Percentiles rank a stretch among this genome's conserved stretches.
phyloP scores from a whole-genome alignment of 2,329 filamentous ascomycete genomes.

The Exophiala calicioides region DNA sequence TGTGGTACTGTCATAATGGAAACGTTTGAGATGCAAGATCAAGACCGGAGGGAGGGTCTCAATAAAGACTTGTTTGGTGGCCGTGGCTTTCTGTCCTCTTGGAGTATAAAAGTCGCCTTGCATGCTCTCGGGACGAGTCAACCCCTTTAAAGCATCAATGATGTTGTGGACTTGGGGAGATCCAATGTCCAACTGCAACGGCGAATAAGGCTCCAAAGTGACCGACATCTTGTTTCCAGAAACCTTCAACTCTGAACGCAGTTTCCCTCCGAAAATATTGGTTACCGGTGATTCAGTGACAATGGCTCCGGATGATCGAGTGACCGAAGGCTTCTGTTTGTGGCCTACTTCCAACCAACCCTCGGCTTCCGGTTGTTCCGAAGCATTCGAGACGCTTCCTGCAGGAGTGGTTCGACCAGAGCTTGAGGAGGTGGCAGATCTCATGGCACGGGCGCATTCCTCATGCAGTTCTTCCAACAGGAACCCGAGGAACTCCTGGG shows the following conservation, averaged over 20 bases:
- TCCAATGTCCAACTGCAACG: slow-evolving; percentile 91
- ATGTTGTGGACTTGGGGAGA: slow-evolving; percentile 85
- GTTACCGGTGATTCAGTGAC: slow-evolving; percentile 78
- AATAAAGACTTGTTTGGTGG: slow-evolving; percentile 93
- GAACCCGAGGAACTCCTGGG: slow-evolving; percentile 94
- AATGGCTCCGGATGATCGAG: slow-evolving; percentile 77
- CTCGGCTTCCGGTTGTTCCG: slow-evolving; percentile 45
- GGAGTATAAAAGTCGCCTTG: slow-evolving; percentile 81
- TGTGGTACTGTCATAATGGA: slow-evolving; percentile 86
- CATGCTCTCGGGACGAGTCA: slow-evolving; percentile 81
- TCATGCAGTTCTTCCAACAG: slow-evolving; percentile 90
- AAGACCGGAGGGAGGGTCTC: slow-evolving; percentile 87
- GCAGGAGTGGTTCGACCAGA: slow-evolving; percentile 49
- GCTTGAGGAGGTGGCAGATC: slow-evolving; percentile 47
- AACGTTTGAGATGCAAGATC: slow-evolving; percentile 93
- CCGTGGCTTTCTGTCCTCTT: slow-evolving; percentile 72
- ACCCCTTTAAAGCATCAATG: slow-evolving; percentile 79
- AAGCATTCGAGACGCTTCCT: slow-evolving; percentile 45
- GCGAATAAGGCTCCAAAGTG: slow-evolving; percentile 89
- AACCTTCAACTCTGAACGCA: slow-evolving; percentile 85
- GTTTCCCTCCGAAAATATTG: slow-evolving; percentile 89
- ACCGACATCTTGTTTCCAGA: slow-evolving; percentile 87
- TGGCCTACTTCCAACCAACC: slow-evolving; percentile 95
- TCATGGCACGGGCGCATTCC: slow-evolving; percentile 80
- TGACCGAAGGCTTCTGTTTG: slow-evolving; percentile 84